These are phyloP conservation scores for Acer campestre DNA, from an alignment of 345 rosid genomes.

Conservation along the genomic window DNA sequence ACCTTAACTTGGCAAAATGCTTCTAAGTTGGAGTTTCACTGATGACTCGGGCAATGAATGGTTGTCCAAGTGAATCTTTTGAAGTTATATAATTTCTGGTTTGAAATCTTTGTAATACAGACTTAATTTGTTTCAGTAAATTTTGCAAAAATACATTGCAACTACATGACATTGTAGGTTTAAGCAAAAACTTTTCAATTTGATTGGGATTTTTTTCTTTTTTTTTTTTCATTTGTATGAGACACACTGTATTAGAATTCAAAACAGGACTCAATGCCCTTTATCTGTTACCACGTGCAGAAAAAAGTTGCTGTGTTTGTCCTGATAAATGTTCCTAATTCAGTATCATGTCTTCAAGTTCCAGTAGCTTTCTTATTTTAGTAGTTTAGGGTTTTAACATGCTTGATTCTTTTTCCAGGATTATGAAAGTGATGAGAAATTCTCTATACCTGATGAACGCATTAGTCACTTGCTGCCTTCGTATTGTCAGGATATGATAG, in stretches of 20 bases:
- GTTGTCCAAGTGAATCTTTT: neutral
- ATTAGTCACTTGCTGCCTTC: conserved; percentile 89
- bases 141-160: neutral
- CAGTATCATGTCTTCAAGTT: neutral
- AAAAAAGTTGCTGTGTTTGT: neutral
- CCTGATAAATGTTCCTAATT: neutral
- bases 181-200: neutral
- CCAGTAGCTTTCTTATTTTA: neutral
- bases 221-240: neutral
- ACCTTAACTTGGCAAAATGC: neutral
- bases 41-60: neutral
- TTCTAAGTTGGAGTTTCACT: neutral
- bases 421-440: conserved; percentile 76
- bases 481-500: conserved; percentile 86
- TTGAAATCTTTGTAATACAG: neutral
- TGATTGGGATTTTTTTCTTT: neutral
- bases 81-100: neutral
- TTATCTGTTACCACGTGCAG: neutral
- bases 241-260: neutral
- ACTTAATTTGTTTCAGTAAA: neutral
- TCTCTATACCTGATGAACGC: conserved; percentile 66
- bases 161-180: neutral
- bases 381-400: neutral
- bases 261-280: neutral
- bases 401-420: conserved; percentile 56